phyloP scores from a whole-genome alignment of 495 filamentous ascomycete genomes.

The Polyplosphaeria fusca region DNA sequence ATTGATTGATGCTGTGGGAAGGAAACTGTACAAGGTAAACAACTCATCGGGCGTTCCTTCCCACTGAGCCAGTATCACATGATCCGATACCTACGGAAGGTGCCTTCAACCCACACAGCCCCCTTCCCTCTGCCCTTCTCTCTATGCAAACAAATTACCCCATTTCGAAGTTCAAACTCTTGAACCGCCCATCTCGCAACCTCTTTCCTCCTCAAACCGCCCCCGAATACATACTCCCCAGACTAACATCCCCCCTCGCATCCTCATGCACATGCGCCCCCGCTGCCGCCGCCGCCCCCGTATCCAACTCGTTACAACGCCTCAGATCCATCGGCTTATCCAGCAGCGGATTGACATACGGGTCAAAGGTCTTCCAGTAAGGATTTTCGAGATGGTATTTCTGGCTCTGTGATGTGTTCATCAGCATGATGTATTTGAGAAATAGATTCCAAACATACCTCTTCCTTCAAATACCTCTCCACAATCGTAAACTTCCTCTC shows the following conservation, averaged over 20 bases:
- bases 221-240: slow-evolving; percentile 12
- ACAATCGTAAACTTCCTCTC: slow-evolving; percentile 65
- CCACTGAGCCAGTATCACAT: too few species aligned
- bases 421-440: not conserved
- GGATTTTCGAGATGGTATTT: slow-evolving; percentile 63
- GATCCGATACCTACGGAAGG: too few species aligned
- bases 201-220: too few species aligned
- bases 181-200: too few species aligned
- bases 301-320: slow-evolving; percentile 59
- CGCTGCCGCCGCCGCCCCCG: slow-evolving; percentile 19
- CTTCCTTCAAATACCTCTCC: slow-evolving; percentile 62
- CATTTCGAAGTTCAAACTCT: too few species aligned
- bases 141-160: too few species aligned
- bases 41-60: too few species aligned
- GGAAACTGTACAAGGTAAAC: too few species aligned
- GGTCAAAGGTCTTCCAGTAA: slow-evolving; percentile 69
- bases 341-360: slow-evolving; percentile 61
- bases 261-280: slow-evolving; percentile 24
- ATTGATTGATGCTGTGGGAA: too few species aligned
- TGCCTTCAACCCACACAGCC: too few species aligned
- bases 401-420: slow-evolving; percentile 47
- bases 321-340: slow-evolving; percentile 63
- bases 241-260: slow-evolving; percentile 4
- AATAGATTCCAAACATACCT: slow-evolving; percentile 29
- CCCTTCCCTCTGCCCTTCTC: too few species aligned